phyloP scores from a whole-genome alignment of 176 grass and related monocot species.

The Oryza brachyantha region DNA sequence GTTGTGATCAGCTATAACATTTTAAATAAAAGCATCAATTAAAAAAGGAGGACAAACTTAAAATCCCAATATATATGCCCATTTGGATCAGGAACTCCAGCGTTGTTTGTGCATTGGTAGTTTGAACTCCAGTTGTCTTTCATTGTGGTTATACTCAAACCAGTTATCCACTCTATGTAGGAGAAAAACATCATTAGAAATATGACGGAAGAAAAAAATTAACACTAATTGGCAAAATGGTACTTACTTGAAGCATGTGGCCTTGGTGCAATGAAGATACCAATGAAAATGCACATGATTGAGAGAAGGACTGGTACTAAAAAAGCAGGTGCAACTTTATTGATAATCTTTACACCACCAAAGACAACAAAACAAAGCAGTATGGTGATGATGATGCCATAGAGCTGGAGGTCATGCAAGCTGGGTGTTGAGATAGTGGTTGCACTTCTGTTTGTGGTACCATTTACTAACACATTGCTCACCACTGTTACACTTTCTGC shows the following conservation, averaged over 20 bases:
- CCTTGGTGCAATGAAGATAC: conserved; percentile 64
- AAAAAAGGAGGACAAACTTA: conserved; percentile 47
- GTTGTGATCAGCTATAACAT: background rate
- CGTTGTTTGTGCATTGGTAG: conserved; percentile 87
- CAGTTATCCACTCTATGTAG: conserved; percentile 67
- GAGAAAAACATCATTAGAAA: background rate
- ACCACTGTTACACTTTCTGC: conserved; percentile 77
- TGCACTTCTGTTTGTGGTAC: conserved; percentile 31
- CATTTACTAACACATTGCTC: conserved; percentile 53
- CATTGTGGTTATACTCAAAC: conserved; percentile 64
- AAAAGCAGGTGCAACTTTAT: conserved; percentile 87
- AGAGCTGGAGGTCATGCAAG: conserved; percentile 89
- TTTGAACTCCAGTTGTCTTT: conserved; percentile 75
- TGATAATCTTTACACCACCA: conserved; percentile 96
- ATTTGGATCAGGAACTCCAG: conserved; percentile 79
- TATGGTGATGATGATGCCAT: conserved; percentile 81
- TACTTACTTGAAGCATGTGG: conserved; percentile 61
- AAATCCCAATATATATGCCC: conserved; percentile 88
- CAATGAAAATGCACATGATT: conserved; percentile 84
- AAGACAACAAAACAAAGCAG: conserved; percentile 94
- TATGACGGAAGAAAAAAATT: background rate
- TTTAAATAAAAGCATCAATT: conserved; percentile 1
- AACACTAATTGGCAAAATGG: background rate
- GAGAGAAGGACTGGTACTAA: conserved; percentile 87
- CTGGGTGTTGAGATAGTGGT: conserved; percentile 75